A percentile compares a stretch with the other conserved stretches of the same genome.
phyloP scores from a whole-genome alignment of 108 stramenopile species.

The Pinguiococcus pyrenoidosus region DNA sequence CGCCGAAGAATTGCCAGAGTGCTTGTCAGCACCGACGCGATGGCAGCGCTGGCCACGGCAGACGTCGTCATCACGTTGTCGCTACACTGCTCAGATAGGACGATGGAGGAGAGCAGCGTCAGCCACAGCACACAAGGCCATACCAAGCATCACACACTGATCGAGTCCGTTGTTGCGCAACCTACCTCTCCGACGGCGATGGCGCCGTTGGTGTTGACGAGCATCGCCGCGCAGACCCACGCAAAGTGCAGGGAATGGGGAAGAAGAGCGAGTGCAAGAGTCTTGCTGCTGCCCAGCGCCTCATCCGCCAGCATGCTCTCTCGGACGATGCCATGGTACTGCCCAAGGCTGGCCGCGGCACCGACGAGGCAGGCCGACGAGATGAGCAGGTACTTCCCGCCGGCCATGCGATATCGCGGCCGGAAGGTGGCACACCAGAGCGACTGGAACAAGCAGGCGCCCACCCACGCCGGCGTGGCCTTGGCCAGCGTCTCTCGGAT shows the following conservation, averaged over 20 bases:
- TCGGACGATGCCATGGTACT: conserved; percentile 9
- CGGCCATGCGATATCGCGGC: too few relatives aligned
- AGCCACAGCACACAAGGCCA: neutral
- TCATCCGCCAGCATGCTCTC: conserved; percentile 2
- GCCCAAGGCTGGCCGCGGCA: too few relatives aligned
- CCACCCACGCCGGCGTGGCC: too few relatives aligned
- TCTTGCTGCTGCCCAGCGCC: neutral
- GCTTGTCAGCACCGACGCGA: conserved; percentile 3
- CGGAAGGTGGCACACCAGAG: too few relatives aligned
- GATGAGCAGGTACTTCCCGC: too few relatives aligned
- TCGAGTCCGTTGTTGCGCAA: neutral
- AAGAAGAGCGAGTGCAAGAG: neutral
- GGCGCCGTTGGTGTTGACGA: conserved; percentile 21
- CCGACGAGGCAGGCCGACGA: too few relatives aligned
- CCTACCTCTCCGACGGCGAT: too few relatives aligned
- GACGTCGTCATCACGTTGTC: neutral
- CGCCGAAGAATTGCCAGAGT: neutral
- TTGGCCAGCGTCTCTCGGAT: too few relatives aligned
- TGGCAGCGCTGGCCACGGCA: neutral
- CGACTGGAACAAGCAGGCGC: too few relatives aligned
- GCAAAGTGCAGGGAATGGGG: conserved; percentile 18
- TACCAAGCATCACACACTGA: neutral
- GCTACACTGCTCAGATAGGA: neutral
- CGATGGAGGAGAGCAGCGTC: neutral
- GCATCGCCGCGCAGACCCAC: conserved; percentile 18